Evolutionary conservation across 2,329 filamentous ascomycete species (phyloP).

Genomic region (Monascus ruber): DNA sequence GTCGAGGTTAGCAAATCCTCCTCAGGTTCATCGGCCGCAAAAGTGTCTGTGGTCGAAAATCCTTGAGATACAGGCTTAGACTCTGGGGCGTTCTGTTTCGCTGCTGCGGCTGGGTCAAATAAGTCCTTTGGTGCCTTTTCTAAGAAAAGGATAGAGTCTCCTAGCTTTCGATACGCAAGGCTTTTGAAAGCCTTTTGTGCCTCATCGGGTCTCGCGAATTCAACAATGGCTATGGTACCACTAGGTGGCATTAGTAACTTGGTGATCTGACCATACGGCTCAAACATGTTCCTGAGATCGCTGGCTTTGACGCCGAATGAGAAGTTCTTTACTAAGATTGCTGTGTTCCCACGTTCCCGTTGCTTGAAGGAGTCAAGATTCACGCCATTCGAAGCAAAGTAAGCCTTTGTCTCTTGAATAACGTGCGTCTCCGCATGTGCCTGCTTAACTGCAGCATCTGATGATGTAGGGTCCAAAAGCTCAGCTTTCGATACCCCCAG

Average conservation of each 20-base stretch:
- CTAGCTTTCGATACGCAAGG: slow-evolving; percentile 80
- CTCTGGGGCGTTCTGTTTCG: slow-evolving; percentile 18
- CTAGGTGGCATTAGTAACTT: slow-evolving; percentile 84
- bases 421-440: slow-evolving; percentile 92
- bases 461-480: slow-evolving; percentile 85
- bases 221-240: slow-evolving; percentile 86
- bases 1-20: slow-evolving; percentile 54
- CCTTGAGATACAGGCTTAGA: slow-evolving; percentile 25
- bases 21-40: slow-evolving; percentile 29
- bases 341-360: slow-evolving; percentile 69
- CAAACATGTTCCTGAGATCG: slow-evolving; percentile 69
- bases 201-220: slow-evolving; percentile 68
- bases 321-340: slow-evolving; percentile 91
- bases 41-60: slow-evolving; percentile 32
- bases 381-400: slow-evolving; percentile 77
- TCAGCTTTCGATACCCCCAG: slow-evolving; percentile 86
- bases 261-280: slow-evolving; percentile 71
- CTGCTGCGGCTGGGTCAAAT: slow-evolving; percentile 40
- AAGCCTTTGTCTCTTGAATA: slow-evolving; percentile 91
- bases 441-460: slow-evolving; percentile 90
- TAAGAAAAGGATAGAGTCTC: slow-evolving; percentile 81
- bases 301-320: slow-evolving; percentile 68
- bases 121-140: slow-evolving; percentile 85
- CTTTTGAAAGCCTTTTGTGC: slow-evolving; percentile 74
- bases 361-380: slow-evolving; percentile 86